Base-by-base conservation (phyloP, 1,284 basidiomycete genomes). In the Fomitopsis schrenkii region DNA sequence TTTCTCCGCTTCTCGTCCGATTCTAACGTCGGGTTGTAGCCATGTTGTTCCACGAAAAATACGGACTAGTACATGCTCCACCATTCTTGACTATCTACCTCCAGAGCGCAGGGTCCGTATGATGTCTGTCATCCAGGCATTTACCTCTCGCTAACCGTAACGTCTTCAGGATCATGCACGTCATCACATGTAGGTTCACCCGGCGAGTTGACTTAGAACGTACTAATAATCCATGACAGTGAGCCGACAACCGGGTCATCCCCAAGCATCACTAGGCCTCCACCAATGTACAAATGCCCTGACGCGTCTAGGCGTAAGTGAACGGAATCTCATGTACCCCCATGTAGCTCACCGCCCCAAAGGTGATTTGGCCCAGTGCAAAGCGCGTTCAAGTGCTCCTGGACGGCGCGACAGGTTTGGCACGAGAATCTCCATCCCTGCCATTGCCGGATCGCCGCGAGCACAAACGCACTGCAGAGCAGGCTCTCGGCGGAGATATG, bases 61-160 rank as follows among this genome's bases (percentile, higher is more conserved):
- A 86, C 67, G 82, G 83, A 33, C 75, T 94, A 55, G 83, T 81
- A 57, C 80, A 84, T 35, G 79, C 81, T 26, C 86, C 91, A 1
- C 83, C 91, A 0, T 88, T 93, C 72, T 70, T 93, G 62, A 85
- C 87, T 5, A 88, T 90, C 40, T 91, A 88, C 71, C 78, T 94
- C 46, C 83, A 95, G 60, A 85, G 81, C 65, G 88, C 93, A 58
- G 87, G 87, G 90, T 91, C 72, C 68, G 87, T 77, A 26, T 36
- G 44, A 26, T 59, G 30, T 48, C 6, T 26, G 30, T 40, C 12
- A 33, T 26, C 19, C 42, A 30, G 42, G 30, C 14, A 28, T 40
- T 10, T 15, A 46, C 45, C 57, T 46, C 9, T 59, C 22, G 62
- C 35, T 62, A 46, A 64, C 53, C 53, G 6, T 56, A n/a, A 53